phyloP scores from a whole-genome alignment of 371 early-diverging fungal species.

The Nematocida sp. region DNA sequence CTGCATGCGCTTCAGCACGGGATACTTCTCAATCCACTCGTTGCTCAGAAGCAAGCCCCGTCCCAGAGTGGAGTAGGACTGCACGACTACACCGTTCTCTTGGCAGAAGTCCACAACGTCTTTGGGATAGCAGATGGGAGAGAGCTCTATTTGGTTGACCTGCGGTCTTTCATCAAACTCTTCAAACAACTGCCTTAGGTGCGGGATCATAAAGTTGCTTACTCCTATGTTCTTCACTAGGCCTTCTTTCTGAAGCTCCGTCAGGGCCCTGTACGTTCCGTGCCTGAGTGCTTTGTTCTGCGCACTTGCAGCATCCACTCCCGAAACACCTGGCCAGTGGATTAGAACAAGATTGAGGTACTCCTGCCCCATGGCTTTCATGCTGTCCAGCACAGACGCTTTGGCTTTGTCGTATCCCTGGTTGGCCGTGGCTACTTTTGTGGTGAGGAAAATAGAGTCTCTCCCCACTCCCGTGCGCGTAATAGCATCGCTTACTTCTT shows the following conservation, averaged over 20 bases:
- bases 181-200: slow-evolving; percentile 68
- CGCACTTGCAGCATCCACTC: slow-evolving; percentile 32
- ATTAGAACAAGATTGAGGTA: slow-evolving; percentile 82
- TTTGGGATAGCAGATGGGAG: slow-evolving; percentile 74
- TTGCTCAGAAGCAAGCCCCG: slow-evolving; percentile 64
- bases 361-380: slow-evolving; percentile 70
- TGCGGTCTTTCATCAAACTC: slow-evolving; percentile 71
- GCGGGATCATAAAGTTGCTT: slow-evolving; percentile 70
- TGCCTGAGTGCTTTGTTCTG: slow-evolving; percentile 43
- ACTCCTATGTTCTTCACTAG: slow-evolving; percentile 69
- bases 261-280: slow-evolving; percentile 27
- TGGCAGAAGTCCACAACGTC: slow-evolving; percentile 69
- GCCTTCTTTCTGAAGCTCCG: slow-evolving; percentile 46
- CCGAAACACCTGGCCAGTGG: slow-evolving; percentile 68
- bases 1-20: slow-evolving; percentile 37
- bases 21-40: slow-evolving; percentile 55
- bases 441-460: slow-evolving; percentile 74
- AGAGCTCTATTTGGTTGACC: slow-evolving; percentile 76
- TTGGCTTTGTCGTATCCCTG: slow-evolving; percentile 65
- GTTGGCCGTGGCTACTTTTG: slow-evolving; percentile 75
- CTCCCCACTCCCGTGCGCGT: slow-evolving; percentile 69
- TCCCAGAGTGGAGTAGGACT: slow-evolving; percentile 80
- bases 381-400: slow-evolving; percentile 65
- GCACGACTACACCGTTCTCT: slow-evolving; percentile 68
- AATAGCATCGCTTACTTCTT: slow-evolving; percentile 71